Evolutionary conservation across 495 filamentous ascomycete species (phyloP), one percentile per base, ranked within the genome.

Genomic region (Neurospora sp.): DNA sequence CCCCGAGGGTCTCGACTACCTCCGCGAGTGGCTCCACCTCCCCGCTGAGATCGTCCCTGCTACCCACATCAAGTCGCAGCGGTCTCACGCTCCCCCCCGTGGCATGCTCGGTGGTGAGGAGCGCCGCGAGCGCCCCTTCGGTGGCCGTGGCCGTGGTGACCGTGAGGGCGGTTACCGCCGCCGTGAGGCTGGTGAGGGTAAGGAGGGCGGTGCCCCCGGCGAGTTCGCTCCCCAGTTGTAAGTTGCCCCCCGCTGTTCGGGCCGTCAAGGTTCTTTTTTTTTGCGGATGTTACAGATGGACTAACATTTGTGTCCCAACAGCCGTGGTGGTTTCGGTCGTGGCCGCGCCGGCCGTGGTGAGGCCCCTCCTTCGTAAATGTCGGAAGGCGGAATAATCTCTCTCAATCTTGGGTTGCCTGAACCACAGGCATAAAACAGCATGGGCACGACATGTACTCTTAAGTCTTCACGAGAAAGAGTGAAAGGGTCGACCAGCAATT

Each of bases 51-150:
- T 99, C 83, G 96, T 99, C 78, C 96, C 96, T 72, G 93, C 96
- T 77, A 99, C 96, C 81, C 96, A 99, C 90, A 97, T 99, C 89
- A 99, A 99, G 92, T 94, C 97, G 88, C 94, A 98, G 89, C 94
- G 96, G 85, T 96, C 93, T 77, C 94, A 99, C 84, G 94, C 94
- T 83, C 96, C 96, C 80, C 96, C 96, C 77, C 94, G 95, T 79
- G 96, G 96, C 79, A 98, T 99, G 96, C 89, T 98, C 87, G 94
- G 95, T 81, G 94, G 92, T 84, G 96, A 97, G 82, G 92, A 94
- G 78, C 81, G 84, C 73, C 92, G 94, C 83, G 88, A 93, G 81
- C 91, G 91, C 85, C 86, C 86, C 71, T 86, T 85, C 78, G 85
- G 86, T 76, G 86, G 86, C 80, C 86, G 89, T 76, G 87, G 89